These are phyloP conservation scores for Sporobolomyces roseus DNA, from an alignment of 768 basidiomycete genomes.

Conservation along the genomic window DNA sequence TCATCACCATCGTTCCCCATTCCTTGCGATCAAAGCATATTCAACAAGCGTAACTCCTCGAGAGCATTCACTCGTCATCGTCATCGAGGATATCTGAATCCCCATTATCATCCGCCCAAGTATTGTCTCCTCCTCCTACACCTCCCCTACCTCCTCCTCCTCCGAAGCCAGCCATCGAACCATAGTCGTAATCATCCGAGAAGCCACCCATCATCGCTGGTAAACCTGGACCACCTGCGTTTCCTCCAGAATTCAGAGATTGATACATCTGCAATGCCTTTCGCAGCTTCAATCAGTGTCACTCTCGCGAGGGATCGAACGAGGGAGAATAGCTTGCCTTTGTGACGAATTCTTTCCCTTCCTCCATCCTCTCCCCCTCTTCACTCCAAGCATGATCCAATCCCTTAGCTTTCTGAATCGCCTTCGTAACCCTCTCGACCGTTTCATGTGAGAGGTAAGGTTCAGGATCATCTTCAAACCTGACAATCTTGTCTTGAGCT, in stretches of 20 bases:
- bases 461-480: slow-evolving; percentile 38
- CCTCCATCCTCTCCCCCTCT: slow-evolving; percentile 49
- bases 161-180: slow-evolving; percentile 5
- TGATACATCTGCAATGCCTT: slow-evolving; percentile 1
- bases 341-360: slow-evolving; percentile 66
- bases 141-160: not conserved
- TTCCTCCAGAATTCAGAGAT: not conserved
- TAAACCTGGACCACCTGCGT: not conserved
- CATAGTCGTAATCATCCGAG: slow-evolving; percentile 14
- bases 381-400: slow-evolving; percentile 6
- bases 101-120: not conserved
- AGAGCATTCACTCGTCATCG: no score
- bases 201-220: not conserved
- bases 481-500: slow-evolving; percentile 8
- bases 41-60: no score
- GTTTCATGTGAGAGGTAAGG: slow-evolving; percentile 55
- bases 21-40: no score
- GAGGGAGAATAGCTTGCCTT: slow-evolving; percentile 56
- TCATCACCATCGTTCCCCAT: no score
- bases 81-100: not conserved
- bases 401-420: slow-evolving; percentile 52
- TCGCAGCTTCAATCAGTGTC: not conserved
- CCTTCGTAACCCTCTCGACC: slow-evolving; percentile 58
- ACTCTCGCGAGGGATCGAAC: not conserved
- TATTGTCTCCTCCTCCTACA: not conserved